Evolutionary conservation across 345 rosid genomes (phyloP), one percentile per base, ranked within the genome.

Genomic region (Nephelium lappaceum): DNA sequence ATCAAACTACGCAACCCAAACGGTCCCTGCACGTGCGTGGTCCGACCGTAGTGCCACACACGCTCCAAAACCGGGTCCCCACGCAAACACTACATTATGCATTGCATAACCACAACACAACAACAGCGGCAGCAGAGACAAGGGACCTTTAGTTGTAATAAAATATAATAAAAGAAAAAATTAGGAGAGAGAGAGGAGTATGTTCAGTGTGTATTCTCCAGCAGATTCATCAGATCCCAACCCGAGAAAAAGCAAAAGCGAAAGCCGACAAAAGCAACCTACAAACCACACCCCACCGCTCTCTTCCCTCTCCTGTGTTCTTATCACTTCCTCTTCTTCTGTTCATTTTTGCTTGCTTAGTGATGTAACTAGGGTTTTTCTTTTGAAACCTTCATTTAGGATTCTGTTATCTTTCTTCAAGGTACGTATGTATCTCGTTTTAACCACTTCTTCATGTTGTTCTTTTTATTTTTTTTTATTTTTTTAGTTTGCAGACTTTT

Each of bases 161-260:
- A 65, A 64, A 65, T 42, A 47, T 23, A 31, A 41, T 12, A 61
- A 63, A 64, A 51, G 6, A 42, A 19, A 10, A 2, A 11, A 15
- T 21, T 3, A 12, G 19, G 53, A 62, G 75, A 24, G 71, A 69
- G 73, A 80, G 53, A 67, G 72, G 72, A 72, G 69, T 19, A 27
- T 38, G 65, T 49, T 61, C 66, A 9, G 80, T 6, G 84, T 12
- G 84, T 68, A 76, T 79, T 78, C 81, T 68, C 77, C 61, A 43
- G 64, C 78, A 84, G 87, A 90, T 87, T 87, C 90, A 83, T 69
- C 71, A 72, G 87, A 81, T 81, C 81, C 85, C 75, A 73, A 51
- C 79, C 25, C 64, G 58, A 19, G 12, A n/a, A 76, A 70, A 71
- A 74, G 77, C 25, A 58, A 76, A 76, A 79, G 73, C 23, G 10